phyloP scores from a whole-genome alignment of 2,329 filamentous ascomycete genomes.

The Fusarium papillatum region DNA sequence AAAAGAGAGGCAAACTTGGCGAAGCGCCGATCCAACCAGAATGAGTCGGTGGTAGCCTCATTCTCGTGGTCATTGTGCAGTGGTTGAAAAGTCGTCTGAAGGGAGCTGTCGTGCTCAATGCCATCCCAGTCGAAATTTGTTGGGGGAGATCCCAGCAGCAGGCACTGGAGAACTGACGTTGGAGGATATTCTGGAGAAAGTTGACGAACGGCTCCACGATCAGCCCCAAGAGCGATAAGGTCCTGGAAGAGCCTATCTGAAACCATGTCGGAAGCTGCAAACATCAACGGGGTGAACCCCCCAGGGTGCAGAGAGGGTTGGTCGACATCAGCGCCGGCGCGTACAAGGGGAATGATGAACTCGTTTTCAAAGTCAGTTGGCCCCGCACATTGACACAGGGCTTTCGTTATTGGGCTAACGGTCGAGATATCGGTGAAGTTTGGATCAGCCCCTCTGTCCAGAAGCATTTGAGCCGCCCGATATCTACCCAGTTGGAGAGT shows the following conservation, averaged over 20 bases:
- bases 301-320: background rate
- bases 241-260: background rate
- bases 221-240: background rate
- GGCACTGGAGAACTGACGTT: background rate
- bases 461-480: background rate
- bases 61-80: background rate
- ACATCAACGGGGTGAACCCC: background rate
- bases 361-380: background rate
- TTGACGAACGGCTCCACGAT: background rate
- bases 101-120: background rate
- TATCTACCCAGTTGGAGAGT: background rate
- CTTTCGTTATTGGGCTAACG: background rate
- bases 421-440: background rate
- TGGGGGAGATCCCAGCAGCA: background rate
- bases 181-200: background rate
- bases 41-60: background rate
- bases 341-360: background rate
- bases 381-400: background rate
- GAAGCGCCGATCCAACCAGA: background rate
- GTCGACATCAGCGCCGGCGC: background rate
- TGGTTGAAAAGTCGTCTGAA: background rate
- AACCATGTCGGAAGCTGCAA: background rate
- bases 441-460: background rate
- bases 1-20: background rate
- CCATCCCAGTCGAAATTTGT: background rate